Evolutionary conservation across 805 yeast species (phyloP).

Genomic region (Barnettozyma salicaria): DNA sequence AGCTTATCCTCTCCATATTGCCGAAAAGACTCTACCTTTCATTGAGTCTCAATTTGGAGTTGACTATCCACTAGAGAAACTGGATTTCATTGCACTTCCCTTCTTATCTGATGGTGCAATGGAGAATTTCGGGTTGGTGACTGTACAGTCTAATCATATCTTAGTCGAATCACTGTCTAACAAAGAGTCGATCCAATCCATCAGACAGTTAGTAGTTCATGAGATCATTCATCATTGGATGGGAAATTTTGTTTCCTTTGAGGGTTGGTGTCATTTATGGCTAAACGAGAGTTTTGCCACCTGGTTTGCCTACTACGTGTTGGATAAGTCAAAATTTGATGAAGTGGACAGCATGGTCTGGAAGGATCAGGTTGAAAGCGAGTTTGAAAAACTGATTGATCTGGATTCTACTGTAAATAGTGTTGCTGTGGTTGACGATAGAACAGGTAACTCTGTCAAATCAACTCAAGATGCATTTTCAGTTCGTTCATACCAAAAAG

Average conservation of each 20-base stretch:
- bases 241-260: constrained; percentile 63
- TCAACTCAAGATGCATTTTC: constrained; percentile 44
- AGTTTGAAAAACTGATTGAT: constrained; percentile 31
- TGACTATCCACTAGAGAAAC: constrained; percentile 52
- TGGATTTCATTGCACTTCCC: constrained; percentile 66
- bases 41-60: constrained; percentile 39
- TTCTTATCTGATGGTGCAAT: constrained; percentile 72
- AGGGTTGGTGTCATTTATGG: constrained; percentile 66
- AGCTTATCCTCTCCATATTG: constrained; percentile 43
- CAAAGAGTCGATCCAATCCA: constrained; percentile 26
- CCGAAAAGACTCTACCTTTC: constrained; percentile 42
- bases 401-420: constrained; percentile 28
- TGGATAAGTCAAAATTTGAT: constrained; percentile 28
- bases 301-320: constrained; percentile 50
- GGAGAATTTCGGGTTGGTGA: constrained; percentile 72
- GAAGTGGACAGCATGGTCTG: constrained; percentile 28
- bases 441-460: constrained; percentile 29
- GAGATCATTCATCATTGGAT: constrained; percentile 79
- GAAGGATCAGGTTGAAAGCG: constrained; percentile 27
- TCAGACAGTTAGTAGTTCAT: constrained; percentile 58
- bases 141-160: constrained; percentile 48
- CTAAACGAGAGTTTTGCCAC: constrained; percentile 77
- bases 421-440: background rate
- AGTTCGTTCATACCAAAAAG: constrained; percentile 50
- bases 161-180: constrained; percentile 31